These are phyloP conservation scores for Buddleja alternifolia DNA, from an alignment of 257 asterid species.

Conservation along the genomic window DNA sequence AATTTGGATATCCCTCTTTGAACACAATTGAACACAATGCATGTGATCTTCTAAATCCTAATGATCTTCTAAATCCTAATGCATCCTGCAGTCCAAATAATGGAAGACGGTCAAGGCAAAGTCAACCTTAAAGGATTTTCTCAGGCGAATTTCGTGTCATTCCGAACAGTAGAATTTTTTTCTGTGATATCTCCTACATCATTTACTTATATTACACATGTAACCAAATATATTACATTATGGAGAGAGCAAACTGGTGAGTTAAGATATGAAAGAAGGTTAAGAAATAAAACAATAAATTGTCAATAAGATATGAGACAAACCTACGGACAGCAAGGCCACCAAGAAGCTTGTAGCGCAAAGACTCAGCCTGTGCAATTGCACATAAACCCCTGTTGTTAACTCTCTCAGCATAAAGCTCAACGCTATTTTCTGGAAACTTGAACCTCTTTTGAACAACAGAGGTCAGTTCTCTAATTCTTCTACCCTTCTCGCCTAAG, in stretches of 20 bases:
- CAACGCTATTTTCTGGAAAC: conserved; percentile 39
- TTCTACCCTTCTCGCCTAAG: conserved; percentile 44
- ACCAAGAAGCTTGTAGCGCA: conserved; percentile 41
- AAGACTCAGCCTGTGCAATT: conserved; percentile 42
- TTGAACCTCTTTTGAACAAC: conserved; percentile 42
- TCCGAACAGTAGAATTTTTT: too few species aligned
- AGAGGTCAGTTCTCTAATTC: conserved; percentile 40
- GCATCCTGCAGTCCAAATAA: too few species aligned
- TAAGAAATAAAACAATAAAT: not conserved
- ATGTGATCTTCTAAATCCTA: too few species aligned
- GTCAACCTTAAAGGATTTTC: too few species aligned
- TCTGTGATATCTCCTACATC: too few species aligned
- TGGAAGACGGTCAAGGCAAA: too few species aligned
- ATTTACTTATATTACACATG: not conserved
- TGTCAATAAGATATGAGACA: conserved; percentile 1
- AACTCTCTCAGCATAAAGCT: conserved; percentile 42
- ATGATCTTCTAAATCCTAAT: too few species aligned
- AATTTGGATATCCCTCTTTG: too few species aligned
- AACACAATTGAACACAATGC: too few species aligned
- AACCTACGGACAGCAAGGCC: conserved; percentile 44
- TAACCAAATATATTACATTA: not conserved
- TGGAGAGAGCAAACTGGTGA: not conserved
- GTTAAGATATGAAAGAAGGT: not conserved
- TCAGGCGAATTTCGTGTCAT: too few species aligned
- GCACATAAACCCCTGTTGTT: conserved; percentile 45